phyloP scores from a whole-genome alignment of 2,329 filamentous ascomycete species.

The Aureobasidium uvarum region DNA sequence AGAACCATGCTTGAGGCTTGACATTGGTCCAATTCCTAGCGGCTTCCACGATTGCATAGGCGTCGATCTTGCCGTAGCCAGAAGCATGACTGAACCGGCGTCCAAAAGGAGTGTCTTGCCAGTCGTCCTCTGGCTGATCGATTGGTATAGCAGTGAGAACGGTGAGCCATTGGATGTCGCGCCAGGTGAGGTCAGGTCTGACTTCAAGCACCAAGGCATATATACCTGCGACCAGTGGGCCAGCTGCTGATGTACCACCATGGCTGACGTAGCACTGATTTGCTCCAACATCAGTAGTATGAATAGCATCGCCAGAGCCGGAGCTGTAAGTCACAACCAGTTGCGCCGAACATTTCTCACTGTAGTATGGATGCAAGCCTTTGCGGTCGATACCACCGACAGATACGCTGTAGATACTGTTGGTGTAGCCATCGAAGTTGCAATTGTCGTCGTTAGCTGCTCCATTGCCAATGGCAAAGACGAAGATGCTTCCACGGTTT shows the following conservation, averaged over 20 bases:
- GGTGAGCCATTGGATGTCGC: conserved; percentile 90
- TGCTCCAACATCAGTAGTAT: conserved; percentile 88
- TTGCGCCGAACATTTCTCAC: conserved; percentile 92
- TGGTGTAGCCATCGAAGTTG: conserved; percentile 99
- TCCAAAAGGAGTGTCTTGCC: conserved; percentile 77
- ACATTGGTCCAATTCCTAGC: conserved; percentile 84
- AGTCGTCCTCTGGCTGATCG: conserved; percentile 69
- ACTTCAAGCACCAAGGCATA: conserved; percentile 83
- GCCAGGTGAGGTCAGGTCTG: conserved; percentile 85
- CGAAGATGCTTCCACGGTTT: conserved; percentile 85
- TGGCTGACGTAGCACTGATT: conserved; percentile 79
- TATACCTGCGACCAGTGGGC: conserved; percentile 86
- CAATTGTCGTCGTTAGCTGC: conserved; percentile 87
- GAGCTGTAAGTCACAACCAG: conserved; percentile 96
- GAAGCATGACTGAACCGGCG: conserved; percentile 91
- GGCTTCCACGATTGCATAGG: conserved; percentile 76
- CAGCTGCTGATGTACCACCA: conserved; percentile 92
- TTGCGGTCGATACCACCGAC: conserved; percentile 88
- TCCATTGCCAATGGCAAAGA: conserved; percentile 96
- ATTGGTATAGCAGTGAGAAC: conserved; percentile 81
- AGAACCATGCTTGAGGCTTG: conserved; percentile 94
- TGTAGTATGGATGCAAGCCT: conserved; percentile 91
- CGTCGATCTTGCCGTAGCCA: conserved; percentile 94
- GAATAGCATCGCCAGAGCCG: conserved; percentile 82
- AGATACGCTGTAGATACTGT: conserved; percentile 98